phyloP scores from a whole-genome alignment of 768 basidiomycete species.

The Termitomyces sp. region DNA sequence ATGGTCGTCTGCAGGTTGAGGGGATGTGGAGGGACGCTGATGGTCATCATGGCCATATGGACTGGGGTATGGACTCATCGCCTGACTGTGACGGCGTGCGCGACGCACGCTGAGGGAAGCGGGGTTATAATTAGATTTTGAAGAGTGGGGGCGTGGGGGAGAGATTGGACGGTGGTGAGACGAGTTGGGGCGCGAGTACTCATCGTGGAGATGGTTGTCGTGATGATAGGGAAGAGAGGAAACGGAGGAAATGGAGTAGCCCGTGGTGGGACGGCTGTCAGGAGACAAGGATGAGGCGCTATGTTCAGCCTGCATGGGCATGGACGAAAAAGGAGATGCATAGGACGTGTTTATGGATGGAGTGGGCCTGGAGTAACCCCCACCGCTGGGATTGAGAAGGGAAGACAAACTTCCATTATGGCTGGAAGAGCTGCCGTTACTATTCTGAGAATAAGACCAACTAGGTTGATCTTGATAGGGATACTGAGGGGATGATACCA shows the following conservation, averaged over 20 bases:
- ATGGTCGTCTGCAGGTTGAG: slow-evolving; percentile 58
- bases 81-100: slow-evolving; percentile 76
- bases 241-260: slow-evolving; percentile 82
- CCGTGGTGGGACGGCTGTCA: slow-evolving; percentile 80
- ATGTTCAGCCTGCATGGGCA: slow-evolving; percentile 64
- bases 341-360: slow-evolving; percentile 74
- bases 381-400: slow-evolving; percentile 66
- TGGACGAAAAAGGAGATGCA: slow-evolving; percentile 61
- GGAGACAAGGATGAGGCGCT: slow-evolving; percentile 74
- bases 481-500: slow-evolving; percentile 51
- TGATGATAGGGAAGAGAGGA: slow-evolving; percentile 66
- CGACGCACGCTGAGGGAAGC: slow-evolving; percentile 66
- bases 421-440: slow-evolving; percentile 49
- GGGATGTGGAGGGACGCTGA: slow-evolving; percentile 67
- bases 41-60: slow-evolving; percentile 68
- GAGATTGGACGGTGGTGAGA: slow-evolving; percentile 72
- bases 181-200: slow-evolving; percentile 72
- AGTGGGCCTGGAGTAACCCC: slow-evolving; percentile 51
- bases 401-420: slow-evolving; percentile 76
- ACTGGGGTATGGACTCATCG: slow-evolving; percentile 82
- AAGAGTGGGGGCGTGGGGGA: slow-evolving; percentile 55
- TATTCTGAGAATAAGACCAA: slow-evolving; percentile 44
- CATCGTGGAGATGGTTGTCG: slow-evolving; percentile 46
- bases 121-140: slow-evolving; percentile 50
- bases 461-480: slow-evolving; percentile 55